Evolutionary conservation across 2,329 filamentous ascomycete species (phyloP).

Genomic region (Zymoseptoria pseudotritici): DNA sequence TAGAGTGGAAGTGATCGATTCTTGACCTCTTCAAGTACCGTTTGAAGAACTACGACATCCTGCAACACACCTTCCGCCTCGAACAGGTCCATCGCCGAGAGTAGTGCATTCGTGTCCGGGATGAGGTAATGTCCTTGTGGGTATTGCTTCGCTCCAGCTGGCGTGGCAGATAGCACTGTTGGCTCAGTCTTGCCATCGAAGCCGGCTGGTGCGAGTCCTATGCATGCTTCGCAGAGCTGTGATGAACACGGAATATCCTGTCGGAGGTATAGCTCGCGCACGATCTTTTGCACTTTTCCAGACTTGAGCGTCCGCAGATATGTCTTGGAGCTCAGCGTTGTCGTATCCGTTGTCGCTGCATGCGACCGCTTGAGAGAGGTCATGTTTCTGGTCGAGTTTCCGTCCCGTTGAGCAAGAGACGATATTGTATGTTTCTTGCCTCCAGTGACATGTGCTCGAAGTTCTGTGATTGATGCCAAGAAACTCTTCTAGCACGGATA

Average conservation of each 20-base stretch:
- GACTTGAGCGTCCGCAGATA: slow-evolving; percentile 91
- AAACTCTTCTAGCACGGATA: background rate
- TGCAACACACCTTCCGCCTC: slow-evolving; percentile 87
- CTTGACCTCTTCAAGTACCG: slow-evolving; percentile 89
- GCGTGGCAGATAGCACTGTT: slow-evolving; percentile 82
- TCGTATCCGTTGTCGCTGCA: slow-evolving; percentile 53
- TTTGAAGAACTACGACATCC: slow-evolving; percentile 94
- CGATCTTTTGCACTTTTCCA: slow-evolving; percentile 98
- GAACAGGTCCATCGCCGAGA: slow-evolving; percentile 95
- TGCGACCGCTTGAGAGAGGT: slow-evolving; percentile 55
- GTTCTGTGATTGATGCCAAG: background rate
- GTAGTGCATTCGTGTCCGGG: slow-evolving; percentile 90
- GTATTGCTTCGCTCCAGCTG: slow-evolving; percentile 73
- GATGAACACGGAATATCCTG: slow-evolving; percentile 98
- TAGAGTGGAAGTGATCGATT: slow-evolving; percentile 91
- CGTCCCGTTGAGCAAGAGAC: background rate
- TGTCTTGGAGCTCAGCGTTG: slow-evolving; percentile 76
- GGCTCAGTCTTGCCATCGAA: slow-evolving; percentile 69
- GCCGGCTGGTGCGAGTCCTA: slow-evolving; percentile 64
- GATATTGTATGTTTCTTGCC: background rate
- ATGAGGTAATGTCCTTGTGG: slow-evolving; percentile 88
- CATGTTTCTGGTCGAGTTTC: slow-evolving; percentile 33
- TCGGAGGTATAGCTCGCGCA: slow-evolving; percentile 89
- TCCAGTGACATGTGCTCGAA: background rate
- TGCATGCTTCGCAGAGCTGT: slow-evolving; percentile 71